Conservation (phyloP, 2,329 filamentous ascomycete species). For the Monilinia vaccinii-corymbosi region DNA sequence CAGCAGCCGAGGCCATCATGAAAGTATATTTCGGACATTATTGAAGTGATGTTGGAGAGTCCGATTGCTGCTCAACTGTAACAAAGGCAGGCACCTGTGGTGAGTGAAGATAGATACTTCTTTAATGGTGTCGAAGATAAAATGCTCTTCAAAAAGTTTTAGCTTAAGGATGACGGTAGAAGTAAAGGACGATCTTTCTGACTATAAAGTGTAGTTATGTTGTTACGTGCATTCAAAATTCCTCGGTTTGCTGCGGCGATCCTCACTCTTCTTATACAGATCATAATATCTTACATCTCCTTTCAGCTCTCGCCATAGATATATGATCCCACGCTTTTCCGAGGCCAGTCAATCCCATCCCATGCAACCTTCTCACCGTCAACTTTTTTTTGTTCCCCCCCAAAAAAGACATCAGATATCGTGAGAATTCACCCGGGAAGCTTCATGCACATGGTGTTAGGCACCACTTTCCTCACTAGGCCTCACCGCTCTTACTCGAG, state of each 20-base stretch:
- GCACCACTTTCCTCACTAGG: background rate
- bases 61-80: background rate
- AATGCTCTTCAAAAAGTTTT: background rate
- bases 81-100: background rate
- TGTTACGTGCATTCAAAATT: background rate
- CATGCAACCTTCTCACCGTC: background rate
- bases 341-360: background rate
- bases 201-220: background rate
- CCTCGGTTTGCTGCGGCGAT: background rate
- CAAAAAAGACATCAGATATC: background rate
- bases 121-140: background rate
- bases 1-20: background rate
- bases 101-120: too few relatives aligned
- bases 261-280: background rate
- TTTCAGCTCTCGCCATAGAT: background rate
- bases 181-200: background rate
- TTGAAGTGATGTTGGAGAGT: background rate
- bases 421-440: background rate
- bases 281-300: background rate
- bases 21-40: background rate
- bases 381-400: background rate
- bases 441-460: background rate
- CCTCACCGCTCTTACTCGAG: constrained; percentile 3
- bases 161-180: background rate
- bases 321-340: background rate